Percentiles rank a stretch among this genome's conserved stretches.
These are phyloP conservation scores for Coemansia sp. DNA, from an alignment of 192 early-diverging fungal species.

Conservation along the genomic window DNA sequence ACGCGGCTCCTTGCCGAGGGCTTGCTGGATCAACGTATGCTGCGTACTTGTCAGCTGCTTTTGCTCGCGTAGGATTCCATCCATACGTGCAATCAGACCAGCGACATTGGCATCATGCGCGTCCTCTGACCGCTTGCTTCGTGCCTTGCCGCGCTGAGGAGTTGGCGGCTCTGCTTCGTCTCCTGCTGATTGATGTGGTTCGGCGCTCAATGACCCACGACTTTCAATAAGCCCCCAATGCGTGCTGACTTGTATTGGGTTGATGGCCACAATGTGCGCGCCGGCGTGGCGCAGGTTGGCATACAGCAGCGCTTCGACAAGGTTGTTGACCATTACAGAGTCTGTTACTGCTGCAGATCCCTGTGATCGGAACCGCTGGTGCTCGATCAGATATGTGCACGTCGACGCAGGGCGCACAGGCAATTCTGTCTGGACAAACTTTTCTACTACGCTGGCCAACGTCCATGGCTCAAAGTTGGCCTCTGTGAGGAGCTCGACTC, in stretches of 20 bases:
- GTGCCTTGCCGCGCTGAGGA: neutral
- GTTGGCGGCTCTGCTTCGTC: neutral
- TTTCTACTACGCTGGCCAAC: slow-evolving; percentile 35
- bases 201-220: neutral
- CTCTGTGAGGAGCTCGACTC: slow-evolving; percentile 46
- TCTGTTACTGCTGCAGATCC: slow-evolving; percentile 55
- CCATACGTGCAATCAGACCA: slow-evolving; percentile 26
- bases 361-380: slow-evolving; percentile 58
- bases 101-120: neutral
- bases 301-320: slow-evolving; percentile 56
- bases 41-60: slow-evolving; percentile 26
- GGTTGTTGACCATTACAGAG: slow-evolving; percentile 57
- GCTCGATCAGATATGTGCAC: slow-evolving; percentile 55
- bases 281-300: slow-evolving; percentile 40
- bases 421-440: slow-evolving; percentile 36
- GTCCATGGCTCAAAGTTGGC: slow-evolving; percentile 54
- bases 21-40: slow-evolving; percentile 21
- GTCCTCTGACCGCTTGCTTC: slow-evolving; percentile 2
- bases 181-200: neutral
- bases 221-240: slow-evolving; percentile 33
- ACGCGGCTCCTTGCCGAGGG: slow-evolving; percentile 11
- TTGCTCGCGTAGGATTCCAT: slow-evolving; percentile 18
- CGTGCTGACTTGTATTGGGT: slow-evolving; percentile 38
- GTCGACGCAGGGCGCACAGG: slow-evolving; percentile 25
- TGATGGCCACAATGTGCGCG: slow-evolving; percentile 42